Evolutionary conservation across 495 filamentous ascomycete genomes (phyloP).

Genomic region (Eremomyces bilateralis): DNA sequence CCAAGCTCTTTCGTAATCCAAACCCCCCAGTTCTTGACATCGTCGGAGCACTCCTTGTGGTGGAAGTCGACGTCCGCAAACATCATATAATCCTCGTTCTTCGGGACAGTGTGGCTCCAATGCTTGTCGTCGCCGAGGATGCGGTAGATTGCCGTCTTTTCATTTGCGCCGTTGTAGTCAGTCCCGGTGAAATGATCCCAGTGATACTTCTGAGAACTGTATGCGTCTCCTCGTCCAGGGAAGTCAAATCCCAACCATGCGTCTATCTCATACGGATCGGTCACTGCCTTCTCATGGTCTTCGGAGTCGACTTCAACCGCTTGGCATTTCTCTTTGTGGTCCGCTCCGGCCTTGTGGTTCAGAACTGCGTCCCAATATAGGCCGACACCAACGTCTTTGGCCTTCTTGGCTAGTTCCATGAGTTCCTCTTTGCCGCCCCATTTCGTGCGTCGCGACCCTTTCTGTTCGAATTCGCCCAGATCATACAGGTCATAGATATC

Average conservation of each 20-base stretch:
- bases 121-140: conserved; percentile 38
- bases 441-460: conserved; percentile 39
- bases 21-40: conserved; percentile 42
- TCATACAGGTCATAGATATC: conserved; percentile 63
- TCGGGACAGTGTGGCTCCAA: conserved; percentile 44
- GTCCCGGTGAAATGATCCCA: conserved; percentile 52
- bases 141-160: conserved; percentile 43
- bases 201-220: conserved; percentile 41
- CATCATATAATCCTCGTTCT: conserved; percentile 47
- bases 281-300: conserved; percentile 35
- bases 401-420: conserved; percentile 26
- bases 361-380: conserved; percentile 57
- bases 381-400: conserved; percentile 30
- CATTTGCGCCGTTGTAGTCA: conserved; percentile 39
- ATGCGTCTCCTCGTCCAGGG: conserved; percentile 31
- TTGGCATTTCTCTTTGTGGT: conserved; percentile 34
- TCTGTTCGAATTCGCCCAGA: conserved; percentile 57
- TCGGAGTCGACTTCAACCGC: conserved; percentile 34
- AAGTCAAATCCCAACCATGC: conserved; percentile 52
- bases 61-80: conserved; percentile 42
- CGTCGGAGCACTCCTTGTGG: conserved; percentile 39
- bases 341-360: conserved; percentile 55
- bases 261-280: conserved; percentile 37
- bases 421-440: conserved; percentile 51
- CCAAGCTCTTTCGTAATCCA: conserved; percentile 39